Evolutionary conservation across 495 filamentous ascomycete species (phyloP).

Genomic region (Filosporella fistucella): DNA sequence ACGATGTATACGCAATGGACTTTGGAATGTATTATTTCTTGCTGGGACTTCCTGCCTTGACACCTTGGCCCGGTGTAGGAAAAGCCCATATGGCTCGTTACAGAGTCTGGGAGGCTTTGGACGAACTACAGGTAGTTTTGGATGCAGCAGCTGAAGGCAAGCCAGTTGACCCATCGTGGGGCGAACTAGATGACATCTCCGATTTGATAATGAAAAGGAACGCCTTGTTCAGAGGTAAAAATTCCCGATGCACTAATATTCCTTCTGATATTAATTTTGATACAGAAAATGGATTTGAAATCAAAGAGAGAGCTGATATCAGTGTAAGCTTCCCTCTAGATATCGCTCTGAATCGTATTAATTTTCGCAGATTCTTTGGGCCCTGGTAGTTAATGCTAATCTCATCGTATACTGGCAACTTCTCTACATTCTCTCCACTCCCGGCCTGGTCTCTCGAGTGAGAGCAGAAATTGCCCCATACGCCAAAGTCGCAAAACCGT

Average conservation of each 20-base stretch:
- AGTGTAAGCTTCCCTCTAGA: slow-evolving; percentile 8
- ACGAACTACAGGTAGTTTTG: slow-evolving; percentile 45
- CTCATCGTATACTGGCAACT: slow-evolving; percentile 52
- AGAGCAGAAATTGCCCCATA: slow-evolving; percentile 47
- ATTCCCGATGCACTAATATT: neutral
- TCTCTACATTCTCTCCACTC: slow-evolving; percentile 45
- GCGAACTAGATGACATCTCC: slow-evolving; percentile 50
- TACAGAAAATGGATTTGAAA: slow-evolving; percentile 11
- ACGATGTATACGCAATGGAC: slow-evolving; percentile 53
- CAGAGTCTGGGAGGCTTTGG: slow-evolving; percentile 41
- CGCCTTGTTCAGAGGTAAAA: slow-evolving; percentile 17
- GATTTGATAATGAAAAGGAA: slow-evolving; percentile 41
- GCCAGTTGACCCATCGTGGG: slow-evolving; percentile 39
- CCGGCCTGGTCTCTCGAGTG: slow-evolving; percentile 40
- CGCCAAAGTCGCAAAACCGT: slow-evolving; percentile 38
- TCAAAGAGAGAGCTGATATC: slow-evolving; percentile 22
- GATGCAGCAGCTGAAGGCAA: slow-evolving; percentile 37
- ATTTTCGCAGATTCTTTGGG: slow-evolving; percentile 40
- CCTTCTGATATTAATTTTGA: neutral
- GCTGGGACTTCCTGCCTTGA: slow-evolving; percentile 46
- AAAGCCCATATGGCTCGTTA: slow-evolving; percentile 47
- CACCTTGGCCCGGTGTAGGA: slow-evolving; percentile 44
- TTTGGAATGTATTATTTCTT: slow-evolving; percentile 46
- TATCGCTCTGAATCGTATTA: neutral
- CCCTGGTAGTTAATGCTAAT: slow-evolving; percentile 45